phyloP scores from a whole-genome alignment of 148 eudicot species.

The Cornus florida region DNA sequence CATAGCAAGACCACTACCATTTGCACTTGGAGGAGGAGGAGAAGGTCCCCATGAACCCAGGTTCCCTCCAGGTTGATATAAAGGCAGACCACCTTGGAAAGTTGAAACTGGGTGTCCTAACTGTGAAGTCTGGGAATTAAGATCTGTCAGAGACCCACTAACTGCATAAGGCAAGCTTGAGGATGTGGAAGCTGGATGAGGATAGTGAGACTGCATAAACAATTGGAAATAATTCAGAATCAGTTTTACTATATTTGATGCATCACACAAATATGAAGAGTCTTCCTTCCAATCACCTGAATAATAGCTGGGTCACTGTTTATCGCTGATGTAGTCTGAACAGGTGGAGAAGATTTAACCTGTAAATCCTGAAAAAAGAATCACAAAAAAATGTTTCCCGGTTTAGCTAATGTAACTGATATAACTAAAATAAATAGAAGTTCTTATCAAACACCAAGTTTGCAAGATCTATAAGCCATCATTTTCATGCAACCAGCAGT shows the following conservation, averaged over 20 bases:
- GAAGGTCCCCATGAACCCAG: conserved; percentile 78
- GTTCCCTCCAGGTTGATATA: conserved; percentile 74
- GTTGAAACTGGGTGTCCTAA: conserved; percentile 58
- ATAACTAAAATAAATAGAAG: too few species aligned
- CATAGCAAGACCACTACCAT: conserved; percentile 58
- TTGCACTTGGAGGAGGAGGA: conserved; percentile 46
- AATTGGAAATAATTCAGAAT: conserved; percentile 2
- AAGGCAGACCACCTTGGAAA: conserved; percentile 66
- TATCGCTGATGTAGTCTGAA: conserved; percentile 53
- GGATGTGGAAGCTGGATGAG: conserved; percentile 48
- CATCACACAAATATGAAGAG: neutral
- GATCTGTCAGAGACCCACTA: conserved; percentile 42
- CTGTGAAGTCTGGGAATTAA: conserved; percentile 44
- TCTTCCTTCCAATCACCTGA: conserved; percentile 45
- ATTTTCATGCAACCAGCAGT: too few species aligned
- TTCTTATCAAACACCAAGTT: too few species aligned
- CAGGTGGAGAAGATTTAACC: conserved; percentile 85
- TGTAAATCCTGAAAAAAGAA: conserved; percentile 58
- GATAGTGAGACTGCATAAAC: conserved; percentile 73
- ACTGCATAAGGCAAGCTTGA: conserved; percentile 50
- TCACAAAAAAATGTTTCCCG: neutral
- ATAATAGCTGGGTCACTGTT: conserved; percentile 87
- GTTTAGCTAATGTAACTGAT: neutral
- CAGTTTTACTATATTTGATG: neutral
- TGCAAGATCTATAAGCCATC: too few species aligned